Conservation (phyloP, 2,329 filamentous ascomycete genomes). For the Neonectria punicea region DNA sequence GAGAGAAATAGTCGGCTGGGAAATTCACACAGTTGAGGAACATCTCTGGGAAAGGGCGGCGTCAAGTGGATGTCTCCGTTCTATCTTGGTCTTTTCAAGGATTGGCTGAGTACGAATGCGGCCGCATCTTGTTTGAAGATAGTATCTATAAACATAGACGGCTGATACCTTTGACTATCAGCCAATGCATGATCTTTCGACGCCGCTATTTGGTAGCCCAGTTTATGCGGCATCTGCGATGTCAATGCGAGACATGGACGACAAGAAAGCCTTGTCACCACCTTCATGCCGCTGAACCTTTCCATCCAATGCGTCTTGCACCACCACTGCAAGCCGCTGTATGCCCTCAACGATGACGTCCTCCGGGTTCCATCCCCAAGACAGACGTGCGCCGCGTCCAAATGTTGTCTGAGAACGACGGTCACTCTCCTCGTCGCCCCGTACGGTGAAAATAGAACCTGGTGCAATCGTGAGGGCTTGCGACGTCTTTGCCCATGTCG, state of each 20-base stretch:
- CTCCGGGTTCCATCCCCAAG: slow-evolving; percentile 15
- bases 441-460: slow-evolving; percentile 10
- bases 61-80: neutral
- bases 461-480: slow-evolving; percentile 3
- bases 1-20: slow-evolving; percentile 6
- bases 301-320: neutral
- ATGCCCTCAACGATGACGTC: slow-evolving; percentile 7
- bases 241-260: neutral
- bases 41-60: neutral
- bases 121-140: neutral
- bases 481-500: neutral
- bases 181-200: neutral
- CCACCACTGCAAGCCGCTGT: neutral
- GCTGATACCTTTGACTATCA: neutral
- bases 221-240: neutral
- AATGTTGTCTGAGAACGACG: neutral
- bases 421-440: neutral
- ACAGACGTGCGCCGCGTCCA: slow-evolving; percentile 7
- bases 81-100: neutral
- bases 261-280: neutral
- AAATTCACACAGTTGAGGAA: neutral
- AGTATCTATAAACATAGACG: neutral
- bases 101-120: neutral
- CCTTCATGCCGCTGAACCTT: neutral
- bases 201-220: neutral